Evolutionary conservation across 495 filamentous ascomycete species (phyloP).

Genomic region (Hypomontagnella monticulosa): DNA sequence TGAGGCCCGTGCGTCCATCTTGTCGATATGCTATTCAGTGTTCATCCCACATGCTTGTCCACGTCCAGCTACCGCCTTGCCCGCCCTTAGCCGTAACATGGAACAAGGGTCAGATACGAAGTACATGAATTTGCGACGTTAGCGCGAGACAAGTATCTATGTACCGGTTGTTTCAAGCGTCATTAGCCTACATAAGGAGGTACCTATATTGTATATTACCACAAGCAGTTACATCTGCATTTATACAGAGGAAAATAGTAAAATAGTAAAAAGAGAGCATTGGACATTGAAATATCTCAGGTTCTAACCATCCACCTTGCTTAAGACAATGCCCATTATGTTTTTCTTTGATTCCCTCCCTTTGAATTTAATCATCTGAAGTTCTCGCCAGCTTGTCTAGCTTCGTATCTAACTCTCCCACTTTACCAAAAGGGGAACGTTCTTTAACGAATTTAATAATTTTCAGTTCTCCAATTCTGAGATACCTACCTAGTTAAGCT

Average conservation of each 20-base stretch:
- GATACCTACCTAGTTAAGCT: conserved; percentile 30
- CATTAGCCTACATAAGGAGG: conserved; percentile 19
- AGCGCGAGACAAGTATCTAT: conserved; percentile 17
- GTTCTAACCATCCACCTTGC: conserved; percentile 15
- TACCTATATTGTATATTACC: neutral
- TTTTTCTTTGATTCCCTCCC: conserved; percentile 1
- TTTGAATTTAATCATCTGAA: conserved; percentile 6
- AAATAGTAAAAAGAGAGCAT: neutral
- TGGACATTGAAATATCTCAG: no score
- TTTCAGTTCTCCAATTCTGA: conserved; percentile 1
- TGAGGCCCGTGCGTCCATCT: conserved; percentile 27
- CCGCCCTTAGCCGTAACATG: conserved; percentile 7
- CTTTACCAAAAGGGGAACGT: conserved; percentile 3
- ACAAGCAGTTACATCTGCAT: conserved; percentile 6
- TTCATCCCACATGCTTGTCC: neutral
- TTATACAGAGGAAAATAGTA: conserved; percentile 16
- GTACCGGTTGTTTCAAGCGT: conserved; percentile 31
- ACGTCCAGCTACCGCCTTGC: conserved; percentile 29
- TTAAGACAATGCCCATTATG: neutral
- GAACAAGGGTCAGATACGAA: conserved; percentile 24
- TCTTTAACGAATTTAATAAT: conserved; percentile 1
- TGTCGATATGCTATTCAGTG: conserved; percentile 12
- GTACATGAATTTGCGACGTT: conserved; percentile 21
- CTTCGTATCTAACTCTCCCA: conserved; percentile 2
- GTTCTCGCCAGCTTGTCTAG: conserved; percentile 1